Evolutionary conservation across 768 basidiomycete genomes (phyloP).

Genomic region (Lentinula boryana): DNA sequence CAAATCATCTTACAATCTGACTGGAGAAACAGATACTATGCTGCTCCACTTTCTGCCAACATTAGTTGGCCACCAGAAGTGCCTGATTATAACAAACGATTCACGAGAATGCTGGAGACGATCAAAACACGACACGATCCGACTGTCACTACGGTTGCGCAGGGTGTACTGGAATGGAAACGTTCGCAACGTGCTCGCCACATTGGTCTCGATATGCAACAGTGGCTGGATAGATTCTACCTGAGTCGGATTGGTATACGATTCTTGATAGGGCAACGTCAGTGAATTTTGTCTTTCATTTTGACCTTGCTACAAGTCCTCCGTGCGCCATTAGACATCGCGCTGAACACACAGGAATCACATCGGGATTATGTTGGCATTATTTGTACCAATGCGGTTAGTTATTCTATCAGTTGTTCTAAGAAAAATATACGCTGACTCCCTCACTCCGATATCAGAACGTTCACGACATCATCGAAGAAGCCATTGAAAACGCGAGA

Average conservation of each 20-base stretch:
- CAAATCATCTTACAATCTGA: not conserved
- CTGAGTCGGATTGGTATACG: slow-evolving; percentile 94
- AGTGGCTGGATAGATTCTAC: slow-evolving; percentile 96
- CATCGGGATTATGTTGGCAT: slow-evolving; percentile 95
- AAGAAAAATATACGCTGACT: not conserved
- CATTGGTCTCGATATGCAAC: slow-evolving; percentile 85
- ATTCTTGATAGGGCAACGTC: slow-evolving; percentile 94
- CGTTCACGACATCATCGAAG: slow-evolving; percentile 95
- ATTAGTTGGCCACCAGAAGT: slow-evolving; percentile 88
- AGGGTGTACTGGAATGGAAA: slow-evolving; percentile 97
- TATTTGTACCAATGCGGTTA: slow-evolving; percentile 86
- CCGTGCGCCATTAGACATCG: slow-evolving; percentile 61
- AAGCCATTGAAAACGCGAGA: slow-evolving; percentile 94
- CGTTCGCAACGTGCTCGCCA: slow-evolving; percentile 57
- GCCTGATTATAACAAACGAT: slow-evolving; percentile 85
- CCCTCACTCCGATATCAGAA: slow-evolving; percentile 40
- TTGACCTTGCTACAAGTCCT: not conserved
- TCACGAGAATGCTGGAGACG: slow-evolving; percentile 79
- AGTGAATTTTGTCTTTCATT: slow-evolving; percentile 20
- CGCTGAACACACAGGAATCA: slow-evolving; percentile 85
- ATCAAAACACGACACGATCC: slow-evolving; percentile 97
- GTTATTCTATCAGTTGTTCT: slow-evolving; percentile 22
- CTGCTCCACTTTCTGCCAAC: slow-evolving; percentile 43
- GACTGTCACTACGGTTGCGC: slow-evolving; percentile 94
- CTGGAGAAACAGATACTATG: slow-evolving; percentile 54